These are phyloP conservation scores for Lolium perenne DNA, from an alignment of 176 grass and related monocot genomes.

Conservation along the genomic window DNA sequence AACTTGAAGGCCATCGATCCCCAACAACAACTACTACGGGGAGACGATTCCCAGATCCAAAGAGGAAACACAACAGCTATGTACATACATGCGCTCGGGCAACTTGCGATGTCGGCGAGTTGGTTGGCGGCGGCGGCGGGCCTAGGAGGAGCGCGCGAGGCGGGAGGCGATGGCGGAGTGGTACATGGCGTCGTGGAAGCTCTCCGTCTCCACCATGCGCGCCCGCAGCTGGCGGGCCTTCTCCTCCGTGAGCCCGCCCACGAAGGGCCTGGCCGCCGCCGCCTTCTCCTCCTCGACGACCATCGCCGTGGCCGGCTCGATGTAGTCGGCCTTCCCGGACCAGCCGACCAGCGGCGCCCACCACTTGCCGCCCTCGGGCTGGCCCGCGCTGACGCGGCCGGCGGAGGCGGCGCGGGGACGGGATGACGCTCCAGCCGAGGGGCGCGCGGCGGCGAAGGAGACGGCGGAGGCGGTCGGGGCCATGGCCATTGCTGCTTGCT, in stretches of 20 bases:
- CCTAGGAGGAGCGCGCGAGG: conserved; percentile 60
- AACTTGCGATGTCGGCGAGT: neutral
- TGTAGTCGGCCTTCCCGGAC: conserved; percentile 73
- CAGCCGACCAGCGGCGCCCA: conserved; percentile 79
- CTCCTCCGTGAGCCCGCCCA: conserved; percentile 62
- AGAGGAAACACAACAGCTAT: neutral
- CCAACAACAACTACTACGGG: neutral
- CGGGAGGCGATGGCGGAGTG: conserved; percentile 78
- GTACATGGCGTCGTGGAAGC: conserved; percentile 37
- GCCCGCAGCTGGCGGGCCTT: conserved; percentile 30
- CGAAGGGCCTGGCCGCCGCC: neutral
- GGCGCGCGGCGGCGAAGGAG: conserved; percentile 29
- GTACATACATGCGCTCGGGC: conserved; percentile 34
- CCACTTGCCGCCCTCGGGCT: conserved; percentile 53
- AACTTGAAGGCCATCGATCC: neutral
- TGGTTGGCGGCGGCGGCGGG: neutral
- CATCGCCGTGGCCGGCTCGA: conserved; percentile 43
- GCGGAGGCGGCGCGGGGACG: neutral
- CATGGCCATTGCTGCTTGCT: conserved; percentile 26
- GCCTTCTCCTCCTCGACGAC: neutral
- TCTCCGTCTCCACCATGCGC: conserved; percentile 6
- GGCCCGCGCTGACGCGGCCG: neutral
- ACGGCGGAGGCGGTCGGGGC: conserved; percentile 4
- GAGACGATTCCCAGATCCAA: neutral
- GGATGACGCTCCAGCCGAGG: neutral